Conservation (phyloP, 2,329 filamentous ascomycete species). For the Drechslerella coelobrocha region DNA sequence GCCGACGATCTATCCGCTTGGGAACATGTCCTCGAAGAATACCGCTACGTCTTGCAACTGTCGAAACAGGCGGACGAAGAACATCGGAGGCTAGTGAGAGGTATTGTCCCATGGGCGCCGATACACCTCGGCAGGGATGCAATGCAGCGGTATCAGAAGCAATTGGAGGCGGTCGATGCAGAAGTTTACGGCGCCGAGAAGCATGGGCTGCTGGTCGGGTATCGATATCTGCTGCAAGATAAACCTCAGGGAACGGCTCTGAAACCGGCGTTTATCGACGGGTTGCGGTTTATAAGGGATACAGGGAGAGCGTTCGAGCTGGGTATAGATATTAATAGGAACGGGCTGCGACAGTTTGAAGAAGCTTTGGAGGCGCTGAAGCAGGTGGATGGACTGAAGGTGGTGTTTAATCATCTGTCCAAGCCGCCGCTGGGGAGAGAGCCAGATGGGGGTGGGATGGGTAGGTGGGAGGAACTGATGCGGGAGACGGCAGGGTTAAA, state of each 20-base stretch:
- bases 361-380: conserved; percentile 73
- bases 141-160: conserved; percentile 70
- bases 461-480: conserved; percentile 50
- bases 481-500: background rate
- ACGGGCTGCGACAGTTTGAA: conserved; percentile 75
- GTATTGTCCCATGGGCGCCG: conserved; percentile 85
- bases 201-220: conserved; percentile 68
- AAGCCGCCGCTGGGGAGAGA: conserved; percentile 49
- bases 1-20: conserved; percentile 27
- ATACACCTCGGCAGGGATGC: conserved; percentile 69
- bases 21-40: conserved; percentile 62
- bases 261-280: conserved; percentile 68
- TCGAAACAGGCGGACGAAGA: conserved; percentile 62
- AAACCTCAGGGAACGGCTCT: conserved; percentile 73
- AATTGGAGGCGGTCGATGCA: conserved; percentile 69
- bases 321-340: conserved; percentile 79
- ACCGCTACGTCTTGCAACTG: conserved; percentile 66
- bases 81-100: conserved; percentile 65
- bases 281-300: conserved; percentile 70
- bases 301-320: conserved; percentile 77
- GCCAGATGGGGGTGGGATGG: conserved; percentile 50
- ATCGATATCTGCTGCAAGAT: conserved; percentile 82
- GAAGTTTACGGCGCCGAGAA: conserved; percentile 66
- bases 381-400: conserved; percentile 68
- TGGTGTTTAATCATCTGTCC: conserved; percentile 72